A percentile compares a stretch with the other conserved stretches of the same genome.
These are phyloP conservation scores for Cucumis variabilis DNA, from an alignment of 331 rosid genomes.

Conservation along the genomic window DNA sequence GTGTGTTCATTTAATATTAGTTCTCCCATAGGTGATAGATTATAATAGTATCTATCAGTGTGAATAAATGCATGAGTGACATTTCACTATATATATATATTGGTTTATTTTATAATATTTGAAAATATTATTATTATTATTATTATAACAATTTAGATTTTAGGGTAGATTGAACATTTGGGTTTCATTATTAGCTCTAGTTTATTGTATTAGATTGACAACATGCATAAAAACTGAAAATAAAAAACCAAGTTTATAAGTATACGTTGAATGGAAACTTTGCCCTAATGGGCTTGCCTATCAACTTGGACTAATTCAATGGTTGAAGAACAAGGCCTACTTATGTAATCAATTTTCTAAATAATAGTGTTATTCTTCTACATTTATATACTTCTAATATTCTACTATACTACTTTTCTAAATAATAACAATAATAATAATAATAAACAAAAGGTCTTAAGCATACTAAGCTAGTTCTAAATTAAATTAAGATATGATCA, in stretches of 20 bases:
- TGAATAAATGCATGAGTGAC: too few relatives aligned
- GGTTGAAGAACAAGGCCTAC: not conserved
- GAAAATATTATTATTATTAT: too few relatives aligned
- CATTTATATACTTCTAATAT: not conserved
- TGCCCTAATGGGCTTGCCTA: not conserved
- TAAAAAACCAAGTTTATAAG: not conserved
- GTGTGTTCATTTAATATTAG: too few relatives aligned
- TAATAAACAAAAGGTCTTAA: not conserved
- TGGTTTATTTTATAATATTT: too few relatives aligned
- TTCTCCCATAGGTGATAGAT: too few relatives aligned
- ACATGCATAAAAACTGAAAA: not conserved
- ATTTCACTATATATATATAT: too few relatives aligned
- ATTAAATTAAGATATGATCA: not conserved
- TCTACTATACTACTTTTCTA: too few relatives aligned
- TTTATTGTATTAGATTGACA: not conserved
- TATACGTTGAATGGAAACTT: not conserved
- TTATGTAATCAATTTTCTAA: too few relatives aligned
- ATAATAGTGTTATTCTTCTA: not conserved
- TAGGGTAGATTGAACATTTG: not conserved
- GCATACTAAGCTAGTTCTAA: not conserved
- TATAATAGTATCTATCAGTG: too few relatives aligned
- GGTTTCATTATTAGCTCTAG: not conserved
- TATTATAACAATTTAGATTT: not conserved
- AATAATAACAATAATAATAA: too few relatives aligned
- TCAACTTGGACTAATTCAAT: slow-evolving; percentile 2